Evolutionary conservation across 441 rosid species (phyloP).

Genomic region (Arabidopsis lyrata): DNA sequence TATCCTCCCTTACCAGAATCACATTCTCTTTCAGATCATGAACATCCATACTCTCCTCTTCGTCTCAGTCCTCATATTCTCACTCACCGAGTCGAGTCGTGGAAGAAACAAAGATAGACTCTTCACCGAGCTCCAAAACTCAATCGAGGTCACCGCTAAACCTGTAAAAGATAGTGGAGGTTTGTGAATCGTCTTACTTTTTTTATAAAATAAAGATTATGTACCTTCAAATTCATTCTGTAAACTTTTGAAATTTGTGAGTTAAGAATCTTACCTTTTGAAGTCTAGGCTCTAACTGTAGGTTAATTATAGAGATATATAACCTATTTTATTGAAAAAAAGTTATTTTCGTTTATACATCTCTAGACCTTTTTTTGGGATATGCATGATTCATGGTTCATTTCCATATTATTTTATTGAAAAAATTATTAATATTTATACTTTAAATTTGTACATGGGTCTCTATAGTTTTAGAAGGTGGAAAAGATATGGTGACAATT

Average conservation of each 20-base stretch:
- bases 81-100: neutral
- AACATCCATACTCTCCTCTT: neutral
- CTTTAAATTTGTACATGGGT: neutral
- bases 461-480: slow-evolving; percentile 13
- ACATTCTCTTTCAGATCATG: too few relatives aligned
- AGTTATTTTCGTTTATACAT: neutral
- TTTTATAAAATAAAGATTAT: neutral
- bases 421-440: neutral
- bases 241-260: too few relatives aligned
- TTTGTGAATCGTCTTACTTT: neutral
- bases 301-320: neutral
- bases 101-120: neutral
- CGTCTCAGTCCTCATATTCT: neutral
- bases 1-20: too few relatives aligned
- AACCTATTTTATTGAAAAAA: neutral
- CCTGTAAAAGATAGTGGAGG: neutral
- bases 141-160: slow-evolving; percentile 9
- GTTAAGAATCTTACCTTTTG: too few relatives aligned
- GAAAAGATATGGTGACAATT: slow-evolving; percentile 14
- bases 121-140: neutral
- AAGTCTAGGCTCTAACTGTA: neutral
- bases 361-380: too few relatives aligned
- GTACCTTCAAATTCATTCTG: too few relatives aligned
- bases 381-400: too few relatives aligned
- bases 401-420: too few relatives aligned